These are phyloP conservation scores for Monilinia laxa DNA, from an alignment of 2,329 filamentous ascomycete species.

Conservation along the genomic window DNA sequence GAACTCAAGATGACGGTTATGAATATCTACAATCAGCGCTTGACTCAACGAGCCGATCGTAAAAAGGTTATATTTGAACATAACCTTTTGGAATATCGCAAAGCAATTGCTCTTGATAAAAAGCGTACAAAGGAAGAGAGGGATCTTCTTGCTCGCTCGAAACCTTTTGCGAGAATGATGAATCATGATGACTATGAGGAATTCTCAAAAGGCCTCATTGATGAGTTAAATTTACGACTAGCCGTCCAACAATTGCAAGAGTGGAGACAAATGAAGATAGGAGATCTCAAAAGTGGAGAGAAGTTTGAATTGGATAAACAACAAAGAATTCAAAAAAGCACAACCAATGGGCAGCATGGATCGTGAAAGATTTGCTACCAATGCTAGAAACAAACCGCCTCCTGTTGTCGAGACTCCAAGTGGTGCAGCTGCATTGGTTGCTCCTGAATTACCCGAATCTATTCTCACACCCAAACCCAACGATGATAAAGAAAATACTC, in stretches of 20 bases:
- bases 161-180: slow-evolving; percentile 97
- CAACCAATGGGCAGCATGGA: slow-evolving; percentile 80
- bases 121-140: slow-evolving; percentile 94
- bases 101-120: slow-evolving; percentile 87
- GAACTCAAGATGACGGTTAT: slow-evolving; percentile 97
- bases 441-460: slow-evolving; percentile 65
- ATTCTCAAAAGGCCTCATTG: slow-evolving; percentile 79
- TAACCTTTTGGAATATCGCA: slow-evolving; percentile 86
- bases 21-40: slow-evolving; percentile 92
- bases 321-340: slow-evolving; percentile 66
- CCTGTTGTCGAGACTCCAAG: slow-evolving; percentile 67
- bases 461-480: slow-evolving; percentile 41
- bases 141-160: slow-evolving; percentile 87
- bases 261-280: slow-evolving; percentile 83
- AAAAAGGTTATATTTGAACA: slow-evolving; percentile 98
- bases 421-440: slow-evolving; percentile 73
- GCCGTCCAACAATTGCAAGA: slow-evolving; percentile 91
- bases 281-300: slow-evolving; percentile 80
- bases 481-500: slow-evolving; percentile 45
- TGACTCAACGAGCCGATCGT: slow-evolving; percentile 87
- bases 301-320: slow-evolving; percentile 92
- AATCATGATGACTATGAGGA: slow-evolving; percentile 86
- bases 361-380: slow-evolving; percentile 70
- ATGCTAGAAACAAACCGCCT: slow-evolving; percentile 64
- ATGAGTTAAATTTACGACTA: slow-evolving; percentile 86